Percentiles rank a stretch among this genome's conserved stretches.
Evolutionary conservation across 176 grass and related monocot genomes (phyloP).

Genomic region (Stipa capillata): DNA sequence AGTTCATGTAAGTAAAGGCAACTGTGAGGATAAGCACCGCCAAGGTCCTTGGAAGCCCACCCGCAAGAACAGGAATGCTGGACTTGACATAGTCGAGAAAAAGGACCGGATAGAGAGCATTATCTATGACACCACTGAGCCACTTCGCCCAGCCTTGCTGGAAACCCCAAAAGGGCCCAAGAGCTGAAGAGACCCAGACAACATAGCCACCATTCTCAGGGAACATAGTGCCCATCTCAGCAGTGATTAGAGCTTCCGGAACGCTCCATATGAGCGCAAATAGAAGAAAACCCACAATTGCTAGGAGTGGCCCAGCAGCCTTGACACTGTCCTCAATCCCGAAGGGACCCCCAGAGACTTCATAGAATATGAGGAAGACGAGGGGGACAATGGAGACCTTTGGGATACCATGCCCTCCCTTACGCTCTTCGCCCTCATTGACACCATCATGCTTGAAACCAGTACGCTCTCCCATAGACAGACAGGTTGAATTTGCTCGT

Average conservation of each 20-base stretch:
- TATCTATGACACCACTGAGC: too few species aligned
- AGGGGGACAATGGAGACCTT: constrained; percentile 64
- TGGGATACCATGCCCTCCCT: constrained; percentile 20
- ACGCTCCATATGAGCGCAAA: too few species aligned
- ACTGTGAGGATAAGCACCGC: too few species aligned
- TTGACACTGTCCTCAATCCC: constrained; percentile 74
- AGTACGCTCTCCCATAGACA: constrained; percentile 13
- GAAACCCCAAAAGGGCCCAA: too few species aligned
- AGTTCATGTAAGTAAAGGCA: constrained; percentile 74
- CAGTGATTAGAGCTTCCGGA: too few species aligned
- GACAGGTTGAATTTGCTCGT: constrained; percentile 1
- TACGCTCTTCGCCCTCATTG: neutral
- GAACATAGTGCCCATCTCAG: too few species aligned
- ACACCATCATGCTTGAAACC: constrained; percentile 8
- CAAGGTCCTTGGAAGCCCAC: constrained; percentile 43
- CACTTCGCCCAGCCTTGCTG: too few species aligned
- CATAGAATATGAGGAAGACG: constrained; percentile 80
- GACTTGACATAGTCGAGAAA: constrained; percentile 79
- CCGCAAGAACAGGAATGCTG: constrained; percentile 40
- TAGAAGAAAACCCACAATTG: constrained; percentile 62
- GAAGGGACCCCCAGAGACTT: constrained; percentile 79
- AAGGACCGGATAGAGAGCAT: constrained; percentile 71
- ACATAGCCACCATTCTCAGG: too few species aligned
- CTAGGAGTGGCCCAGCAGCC: constrained; percentile 61
- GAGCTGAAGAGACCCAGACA: too few species aligned